These are phyloP conservation scores for Penicillium hesseltinei DNA, from an alignment of 2,329 filamentous ascomycete genomes.

Conservation along the genomic window DNA sequence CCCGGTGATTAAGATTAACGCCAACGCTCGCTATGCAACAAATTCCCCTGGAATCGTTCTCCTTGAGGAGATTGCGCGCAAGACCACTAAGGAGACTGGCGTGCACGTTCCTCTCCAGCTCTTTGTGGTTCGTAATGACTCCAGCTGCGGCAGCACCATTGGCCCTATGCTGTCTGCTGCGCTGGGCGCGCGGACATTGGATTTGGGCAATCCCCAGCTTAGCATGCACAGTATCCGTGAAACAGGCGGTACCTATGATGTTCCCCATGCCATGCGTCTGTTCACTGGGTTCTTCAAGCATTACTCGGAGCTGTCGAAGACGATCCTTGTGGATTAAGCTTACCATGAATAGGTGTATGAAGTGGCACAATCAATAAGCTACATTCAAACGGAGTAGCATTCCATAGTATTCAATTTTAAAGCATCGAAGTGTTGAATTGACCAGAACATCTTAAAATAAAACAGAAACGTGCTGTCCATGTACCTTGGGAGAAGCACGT, in stretches of 20 bases:
- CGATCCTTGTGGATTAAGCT: constrained; percentile 73
- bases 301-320: constrained; percentile 78
- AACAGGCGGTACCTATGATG: constrained; percentile 83
- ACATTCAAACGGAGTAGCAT: background rate
- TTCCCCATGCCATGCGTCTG: constrained; percentile 78
- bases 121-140: constrained; percentile 96
- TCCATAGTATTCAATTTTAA: background rate
- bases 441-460: background rate
- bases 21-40: constrained; percentile 94
- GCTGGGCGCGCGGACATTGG: constrained; percentile 82
- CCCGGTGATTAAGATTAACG: constrained; percentile 96
- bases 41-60: constrained; percentile 94
- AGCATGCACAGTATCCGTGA: constrained; percentile 98
- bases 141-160: constrained; percentile 91
- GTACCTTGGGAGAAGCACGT: constrained; percentile 15
- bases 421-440: background rate
- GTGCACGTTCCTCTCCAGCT: constrained; percentile 84
- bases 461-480: background rate
- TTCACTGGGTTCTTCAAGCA: constrained; percentile 85
- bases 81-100: constrained; percentile 52
- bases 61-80: constrained; percentile 78
- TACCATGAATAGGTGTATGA: background rate
- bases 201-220: constrained; percentile 89
- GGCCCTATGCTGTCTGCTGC: constrained; percentile 92
- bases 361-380: background rate